Evolutionary conservation across 2,329 filamentous ascomycete species (phyloP).

Genomic region (Botryotinia convoluta): DNA sequence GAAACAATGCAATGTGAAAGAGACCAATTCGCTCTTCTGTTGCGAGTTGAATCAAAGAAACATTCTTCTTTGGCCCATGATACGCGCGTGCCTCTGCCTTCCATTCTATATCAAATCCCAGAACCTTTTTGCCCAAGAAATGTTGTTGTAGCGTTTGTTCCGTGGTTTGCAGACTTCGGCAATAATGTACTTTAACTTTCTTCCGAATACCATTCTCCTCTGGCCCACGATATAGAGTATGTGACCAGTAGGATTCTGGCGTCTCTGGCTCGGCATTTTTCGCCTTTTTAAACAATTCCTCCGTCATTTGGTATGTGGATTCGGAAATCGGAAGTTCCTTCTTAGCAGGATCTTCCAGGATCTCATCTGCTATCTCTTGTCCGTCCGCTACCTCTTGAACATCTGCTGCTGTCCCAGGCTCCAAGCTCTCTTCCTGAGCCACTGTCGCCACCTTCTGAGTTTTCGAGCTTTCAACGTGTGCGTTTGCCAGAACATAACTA

Average conservation of each 20-base stretch:
- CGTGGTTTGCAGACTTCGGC: conserved; percentile 62
- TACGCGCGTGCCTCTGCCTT: conserved; percentile 48
- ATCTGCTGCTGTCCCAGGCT: not conserved
- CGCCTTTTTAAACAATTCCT: conserved; percentile 48
- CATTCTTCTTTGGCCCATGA: conserved; percentile 60
- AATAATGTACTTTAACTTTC: conserved; percentile 73
- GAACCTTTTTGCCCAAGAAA: conserved; percentile 65
- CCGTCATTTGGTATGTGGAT: conserved; percentile 48
- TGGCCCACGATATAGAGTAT: conserved; percentile 62
- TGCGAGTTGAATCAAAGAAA: conserved; percentile 81
- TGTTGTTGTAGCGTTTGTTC: conserved; percentile 60
- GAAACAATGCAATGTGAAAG: conserved; percentile 73
- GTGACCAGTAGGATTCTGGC: conserved; percentile 61
- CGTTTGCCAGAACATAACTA: conserved; percentile 26
- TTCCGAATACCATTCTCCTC: conserved; percentile 42
- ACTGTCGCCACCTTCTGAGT: not conserved
- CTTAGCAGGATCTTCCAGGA: conserved; percentile 28
- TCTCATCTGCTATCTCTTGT: conserved; percentile 2
- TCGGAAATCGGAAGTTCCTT: conserved; percentile 41
- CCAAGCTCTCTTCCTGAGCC: not conserved
- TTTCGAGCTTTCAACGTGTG: not conserved
- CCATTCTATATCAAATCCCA: conserved; percentile 96
- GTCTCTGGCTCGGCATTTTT: conserved; percentile 46
- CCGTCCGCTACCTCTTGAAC: not conserved
- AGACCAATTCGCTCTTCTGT: conserved; percentile 73